These are phyloP conservation scores for Ceratocystis variospora DNA, from an alignment of 2,329 filamentous ascomycete genomes.

Conservation along the genomic window DNA sequence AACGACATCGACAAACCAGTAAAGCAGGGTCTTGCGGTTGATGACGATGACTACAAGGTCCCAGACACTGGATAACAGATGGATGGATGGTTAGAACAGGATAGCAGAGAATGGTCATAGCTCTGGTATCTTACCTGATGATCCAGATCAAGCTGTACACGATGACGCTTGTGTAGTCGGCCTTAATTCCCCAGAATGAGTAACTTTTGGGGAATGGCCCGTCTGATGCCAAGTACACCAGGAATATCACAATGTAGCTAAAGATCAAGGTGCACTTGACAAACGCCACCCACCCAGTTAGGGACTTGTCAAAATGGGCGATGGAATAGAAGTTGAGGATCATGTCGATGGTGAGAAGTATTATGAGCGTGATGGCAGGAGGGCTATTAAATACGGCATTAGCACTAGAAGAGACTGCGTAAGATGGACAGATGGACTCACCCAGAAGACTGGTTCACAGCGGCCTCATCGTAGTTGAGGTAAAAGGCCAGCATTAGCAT, in stretches of 20 bases:
- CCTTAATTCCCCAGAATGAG: conserved; percentile 28
- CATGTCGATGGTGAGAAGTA: conserved; percentile 26
- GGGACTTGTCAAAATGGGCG: conserved; percentile 24
- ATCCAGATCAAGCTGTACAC: conserved; percentile 29
- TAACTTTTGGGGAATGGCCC: conserved; percentile 28
- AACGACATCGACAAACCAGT: conserved; percentile 11
- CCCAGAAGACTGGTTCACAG: conserved; percentile 18
- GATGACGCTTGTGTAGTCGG: conserved; percentile 24
- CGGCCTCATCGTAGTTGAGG: conserved; percentile 23
- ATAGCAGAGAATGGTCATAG: not conserved
- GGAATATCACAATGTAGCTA: conserved; percentile 27
- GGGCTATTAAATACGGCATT: conserved; percentile 20
- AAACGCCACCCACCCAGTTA: conserved; percentile 26
- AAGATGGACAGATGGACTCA: not conserved
- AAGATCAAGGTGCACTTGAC: conserved; percentile 25
- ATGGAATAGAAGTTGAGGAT: conserved; percentile 28
- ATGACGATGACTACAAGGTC: conserved; percentile 18
- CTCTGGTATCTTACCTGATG: conserved; percentile 24
- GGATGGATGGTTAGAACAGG: not conserved
- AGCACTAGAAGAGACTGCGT: not conserved
- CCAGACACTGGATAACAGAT: conserved; percentile 16
- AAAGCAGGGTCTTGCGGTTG: conserved; percentile 12
- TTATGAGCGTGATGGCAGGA: conserved; percentile 25
- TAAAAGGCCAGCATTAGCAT: conserved; percentile 27
- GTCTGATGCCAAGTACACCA: conserved; percentile 27